These are phyloP conservation scores for Ophiostoma perfectum DNA, from an alignment of 2,329 filamentous ascomycete species.

Conservation along the genomic window DNA sequence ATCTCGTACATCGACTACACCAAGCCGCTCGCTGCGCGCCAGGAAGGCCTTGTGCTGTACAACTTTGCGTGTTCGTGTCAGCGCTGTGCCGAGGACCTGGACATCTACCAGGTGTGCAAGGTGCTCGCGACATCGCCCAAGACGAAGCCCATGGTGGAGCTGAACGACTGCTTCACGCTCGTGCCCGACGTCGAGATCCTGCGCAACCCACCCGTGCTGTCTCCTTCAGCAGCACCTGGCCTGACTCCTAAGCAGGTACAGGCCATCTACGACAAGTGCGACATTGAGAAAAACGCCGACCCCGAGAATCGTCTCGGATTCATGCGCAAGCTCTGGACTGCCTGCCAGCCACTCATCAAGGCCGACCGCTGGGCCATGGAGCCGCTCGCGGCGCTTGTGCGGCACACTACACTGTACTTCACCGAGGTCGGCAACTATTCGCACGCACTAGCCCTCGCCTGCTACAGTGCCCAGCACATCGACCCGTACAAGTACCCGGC, in stretches of 20 bases:
- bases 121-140: constrained; percentile 27
- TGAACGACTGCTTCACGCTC: constrained; percentile 43
- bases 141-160: constrained; percentile 34
- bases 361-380: constrained; percentile 44
- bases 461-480: constrained; percentile 43
- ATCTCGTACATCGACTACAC: constrained; percentile 57
- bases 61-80: constrained; percentile 49
- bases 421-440: constrained; percentile 39
- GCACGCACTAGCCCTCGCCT: constrained; percentile 43
- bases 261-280: constrained; percentile 33
- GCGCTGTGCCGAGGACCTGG: constrained; percentile 47
- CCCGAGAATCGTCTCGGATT: constrained; percentile 26
- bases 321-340: constrained; percentile 36
- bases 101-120: constrained; percentile 49
- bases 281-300: constrained; percentile 24
- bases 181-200: constrained; percentile 37
- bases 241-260: constrained; percentile 29
- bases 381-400: constrained; percentile 43
- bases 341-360: constrained; percentile 37
- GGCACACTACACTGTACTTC: constrained; percentile 43
- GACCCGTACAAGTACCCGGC: constrained; percentile 48
- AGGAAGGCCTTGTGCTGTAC: constrained; percentile 43
- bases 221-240: constrained; percentile 22
- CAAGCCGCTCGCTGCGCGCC: constrained; percentile 40
- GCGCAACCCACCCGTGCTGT: constrained; percentile 32